Conservation (phyloP, 1,139 yeast genomes). For the Candida sp. region DNA sequence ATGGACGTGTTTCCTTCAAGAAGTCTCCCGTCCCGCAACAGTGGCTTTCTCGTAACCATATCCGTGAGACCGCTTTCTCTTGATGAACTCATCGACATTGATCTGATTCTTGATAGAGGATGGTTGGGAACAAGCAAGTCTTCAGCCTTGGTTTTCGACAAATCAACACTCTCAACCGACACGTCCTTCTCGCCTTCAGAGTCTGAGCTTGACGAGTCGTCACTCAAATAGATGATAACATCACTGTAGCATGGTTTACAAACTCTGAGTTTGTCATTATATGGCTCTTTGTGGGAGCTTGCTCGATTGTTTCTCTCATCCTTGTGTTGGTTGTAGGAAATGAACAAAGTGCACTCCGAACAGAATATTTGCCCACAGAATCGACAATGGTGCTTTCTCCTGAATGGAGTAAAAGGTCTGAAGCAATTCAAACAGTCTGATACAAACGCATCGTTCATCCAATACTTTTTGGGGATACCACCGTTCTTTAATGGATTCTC, state of each 20-base stretch:
- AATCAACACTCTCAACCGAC: constrained; percentile 18
- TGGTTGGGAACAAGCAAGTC: constrained; percentile 28
- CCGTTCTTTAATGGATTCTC: constrained; percentile 53
- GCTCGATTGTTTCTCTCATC: constrained; percentile 34
- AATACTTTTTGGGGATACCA: constrained; percentile 68
- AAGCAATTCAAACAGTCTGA: constrained; percentile 83
- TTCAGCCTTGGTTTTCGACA: constrained; percentile 19
- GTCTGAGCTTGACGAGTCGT: constrained; percentile 50
- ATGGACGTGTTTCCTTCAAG: neutral
- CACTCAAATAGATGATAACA: constrained; percentile 68
- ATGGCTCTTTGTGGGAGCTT: constrained; percentile 35
- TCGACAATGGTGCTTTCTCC: constrained; percentile 94
- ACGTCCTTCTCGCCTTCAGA: constrained; percentile 23
- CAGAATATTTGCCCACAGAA: constrained; percentile 97
- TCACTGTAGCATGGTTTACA: constrained; percentile 81
- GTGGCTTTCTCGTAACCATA: constrained; percentile 5
- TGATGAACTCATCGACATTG: constrained; percentile 30
- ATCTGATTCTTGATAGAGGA: constrained; percentile 34
- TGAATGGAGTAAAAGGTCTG: constrained; percentile 71
- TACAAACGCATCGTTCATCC: constrained; percentile 94
- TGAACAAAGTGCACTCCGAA: constrained; percentile 79
- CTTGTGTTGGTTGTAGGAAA: constrained; percentile 74
- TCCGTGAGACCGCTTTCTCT: constrained; percentile 15
- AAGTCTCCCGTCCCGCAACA: constrained; percentile 15
- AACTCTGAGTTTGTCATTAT: constrained; percentile 74